Evolutionary conservation across 495 filamentous ascomycete species (phyloP).

Genomic region (Neurospora sp.): DNA sequence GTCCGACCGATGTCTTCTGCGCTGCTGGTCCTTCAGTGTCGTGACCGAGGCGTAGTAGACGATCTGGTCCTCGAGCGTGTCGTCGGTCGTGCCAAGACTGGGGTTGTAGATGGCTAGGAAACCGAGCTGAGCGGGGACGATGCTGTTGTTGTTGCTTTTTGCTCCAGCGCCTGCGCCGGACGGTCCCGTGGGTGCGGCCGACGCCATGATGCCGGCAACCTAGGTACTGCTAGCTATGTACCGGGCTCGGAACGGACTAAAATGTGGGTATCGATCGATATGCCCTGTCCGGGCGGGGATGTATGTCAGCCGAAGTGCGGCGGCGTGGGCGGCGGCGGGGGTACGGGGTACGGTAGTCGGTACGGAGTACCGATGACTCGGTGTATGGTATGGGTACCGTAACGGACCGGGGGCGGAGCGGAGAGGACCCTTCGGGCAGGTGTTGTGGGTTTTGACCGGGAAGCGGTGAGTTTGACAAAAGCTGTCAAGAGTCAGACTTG

Average conservation of each 20-base stretch:
- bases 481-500: background rate
- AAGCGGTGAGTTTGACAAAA: background rate
- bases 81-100: constrained; percentile 74
- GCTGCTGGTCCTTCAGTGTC: constrained; percentile 27
- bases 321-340: background rate
- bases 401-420: background rate
- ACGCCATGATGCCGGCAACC: background rate
- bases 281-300: background rate
- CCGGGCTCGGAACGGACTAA: background rate
- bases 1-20: background rate
- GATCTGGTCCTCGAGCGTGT: constrained; percentile 80
- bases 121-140: constrained; percentile 72
- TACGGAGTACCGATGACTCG: background rate
- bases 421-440: background rate
- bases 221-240: background rate
- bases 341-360: background rate
- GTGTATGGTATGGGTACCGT: background rate
- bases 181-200: background rate
- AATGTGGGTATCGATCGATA: background rate
- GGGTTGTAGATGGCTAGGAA: constrained; percentile 95
- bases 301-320: background rate
- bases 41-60: constrained; percentile 77
- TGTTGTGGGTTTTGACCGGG: background rate
- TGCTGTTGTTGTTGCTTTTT: constrained; percentile 1
- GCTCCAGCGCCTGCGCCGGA: background rate